Percentiles rank a stretch among this genome's conserved stretches.
These are phyloP conservation scores for Coemansia sp. DNA, from an alignment of 192 early-diverging fungal species.

Conservation along the genomic window DNA sequence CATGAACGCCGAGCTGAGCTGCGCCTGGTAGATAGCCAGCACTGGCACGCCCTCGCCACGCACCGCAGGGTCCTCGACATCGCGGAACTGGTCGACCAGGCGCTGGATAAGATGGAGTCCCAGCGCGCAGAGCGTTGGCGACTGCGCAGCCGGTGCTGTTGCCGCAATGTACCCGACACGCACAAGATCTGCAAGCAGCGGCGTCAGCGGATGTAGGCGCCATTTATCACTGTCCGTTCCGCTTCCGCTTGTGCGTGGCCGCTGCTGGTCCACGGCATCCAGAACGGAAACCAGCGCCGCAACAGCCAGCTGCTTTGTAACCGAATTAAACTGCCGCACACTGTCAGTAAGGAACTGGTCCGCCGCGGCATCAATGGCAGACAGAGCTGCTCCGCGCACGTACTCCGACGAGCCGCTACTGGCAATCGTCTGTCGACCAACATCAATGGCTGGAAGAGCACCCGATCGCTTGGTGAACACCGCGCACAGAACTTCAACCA, in stretches of 20 bases:
- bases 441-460: background rate
- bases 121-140: conserved; percentile 64
- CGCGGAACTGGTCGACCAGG: conserved; percentile 72
- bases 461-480: conserved; percentile 30
- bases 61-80: conserved; percentile 85
- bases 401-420: background rate
- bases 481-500: conserved; percentile 26
- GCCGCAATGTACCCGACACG: conserved; percentile 89
- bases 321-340: conserved; percentile 17
- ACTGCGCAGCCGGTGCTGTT: conserved; percentile 64
- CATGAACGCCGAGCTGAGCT: conserved; percentile 88
- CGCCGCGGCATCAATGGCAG: background rate
- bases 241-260: conserved; percentile 6
- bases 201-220: conserved; percentile 31
- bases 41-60: conserved; percentile 67
- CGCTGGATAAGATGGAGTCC: conserved; percentile 80
- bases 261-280: conserved; percentile 13
- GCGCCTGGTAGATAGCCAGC: conserved; percentile 91
- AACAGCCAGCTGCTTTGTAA: conserved; percentile 18
- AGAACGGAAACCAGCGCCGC: conserved; percentile 23
- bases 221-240: conserved; percentile 17
- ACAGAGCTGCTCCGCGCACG: background rate
- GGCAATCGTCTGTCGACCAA: background rate
- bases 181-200: conserved; percentile 78
- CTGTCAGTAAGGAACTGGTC: background rate